These are phyloP conservation scores for Berberis vulgaris DNA, from an alignment of 164 flowering plant species.

Conservation along the genomic window DNA sequence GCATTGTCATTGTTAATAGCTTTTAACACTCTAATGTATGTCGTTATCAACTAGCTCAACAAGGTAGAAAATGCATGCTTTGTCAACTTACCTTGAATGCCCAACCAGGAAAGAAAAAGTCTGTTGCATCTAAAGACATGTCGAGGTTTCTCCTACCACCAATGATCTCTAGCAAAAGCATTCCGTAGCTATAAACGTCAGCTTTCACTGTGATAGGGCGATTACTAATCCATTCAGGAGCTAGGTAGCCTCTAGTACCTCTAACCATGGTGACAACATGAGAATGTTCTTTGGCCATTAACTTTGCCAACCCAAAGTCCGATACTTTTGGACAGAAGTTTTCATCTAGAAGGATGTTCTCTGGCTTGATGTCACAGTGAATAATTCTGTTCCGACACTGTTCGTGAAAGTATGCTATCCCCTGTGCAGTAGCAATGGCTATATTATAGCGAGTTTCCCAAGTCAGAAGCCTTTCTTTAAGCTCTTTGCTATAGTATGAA, in stretches of 20 bases:
- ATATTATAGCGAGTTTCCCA: constrained; percentile 73
- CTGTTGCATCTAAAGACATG: constrained; percentile 60
- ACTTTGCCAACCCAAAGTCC: constrained; percentile 87
- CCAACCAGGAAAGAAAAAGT: constrained; percentile 86
- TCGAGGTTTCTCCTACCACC: constrained; percentile 89
- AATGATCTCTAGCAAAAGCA: constrained; percentile 87
- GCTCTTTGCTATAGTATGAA: constrained; percentile 11
- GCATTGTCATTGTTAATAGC: not conserved
- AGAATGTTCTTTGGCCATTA: constrained; percentile 84
- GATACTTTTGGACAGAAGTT: constrained; percentile 79
- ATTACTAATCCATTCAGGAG: constrained; percentile 90
- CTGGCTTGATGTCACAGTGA: constrained; percentile 95
- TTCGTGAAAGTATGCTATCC: constrained; percentile 88
- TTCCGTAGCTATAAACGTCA: constrained; percentile 89
- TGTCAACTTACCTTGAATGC: constrained; percentile 55
- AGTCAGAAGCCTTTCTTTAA: constrained; percentile 34
- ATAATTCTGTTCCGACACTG: constrained; percentile 78
- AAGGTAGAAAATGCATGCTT: not conserved
- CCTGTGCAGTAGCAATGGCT: constrained; percentile 73
- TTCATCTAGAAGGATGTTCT: constrained; percentile 78
- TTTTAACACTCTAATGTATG: not conserved
- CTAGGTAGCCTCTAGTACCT: constrained; percentile 90
- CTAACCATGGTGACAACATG: constrained; percentile 86
- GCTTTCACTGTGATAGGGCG: constrained; percentile 88
- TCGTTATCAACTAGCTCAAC: constrained; percentile 19